Evolutionary conservation across 2,329 filamentous ascomycete species (phyloP).

Genomic region (Ophiostoma tasmaniense): DNA sequence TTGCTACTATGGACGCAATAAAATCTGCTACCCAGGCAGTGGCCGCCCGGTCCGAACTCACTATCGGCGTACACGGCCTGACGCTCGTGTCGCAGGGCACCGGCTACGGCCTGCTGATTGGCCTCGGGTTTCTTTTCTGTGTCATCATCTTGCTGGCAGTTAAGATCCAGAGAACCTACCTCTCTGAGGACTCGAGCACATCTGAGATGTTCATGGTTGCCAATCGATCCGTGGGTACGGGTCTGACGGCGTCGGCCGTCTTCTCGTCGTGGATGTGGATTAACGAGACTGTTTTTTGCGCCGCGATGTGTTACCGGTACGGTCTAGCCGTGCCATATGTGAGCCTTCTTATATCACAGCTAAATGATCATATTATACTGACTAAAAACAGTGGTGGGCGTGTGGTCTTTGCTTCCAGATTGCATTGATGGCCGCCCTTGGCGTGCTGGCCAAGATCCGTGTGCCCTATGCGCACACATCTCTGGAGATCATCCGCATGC

Average conservation of each 20-base stretch:
- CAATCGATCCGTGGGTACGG: constrained; percentile 26
- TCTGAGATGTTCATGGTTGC: constrained; percentile 38
- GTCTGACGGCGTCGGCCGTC: constrained; percentile 27
- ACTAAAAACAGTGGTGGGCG: constrained; percentile 11
- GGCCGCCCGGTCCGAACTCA: constrained; percentile 7
- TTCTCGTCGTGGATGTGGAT: constrained; percentile 35
- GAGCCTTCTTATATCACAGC: constrained; percentile 27
- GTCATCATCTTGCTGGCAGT: constrained; percentile 31
- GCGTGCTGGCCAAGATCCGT: constrained; percentile 37
- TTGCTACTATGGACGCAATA: not conserved
- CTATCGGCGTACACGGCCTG: constrained; percentile 9
- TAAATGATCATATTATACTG: constrained; percentile 30
- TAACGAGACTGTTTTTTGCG: constrained; percentile 34
- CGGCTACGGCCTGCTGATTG: constrained; percentile 29
- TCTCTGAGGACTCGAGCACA: constrained; percentile 34
- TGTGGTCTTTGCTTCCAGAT: constrained; percentile 17
- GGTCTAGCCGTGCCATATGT: constrained; percentile 23
- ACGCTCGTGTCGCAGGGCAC: constrained; percentile 16
- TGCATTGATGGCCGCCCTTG: constrained; percentile 25
- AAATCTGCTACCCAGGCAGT: not conserved
- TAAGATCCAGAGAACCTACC: constrained; percentile 36
- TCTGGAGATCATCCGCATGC: constrained; percentile 33
- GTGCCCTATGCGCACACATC: constrained; percentile 35
- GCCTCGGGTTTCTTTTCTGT: constrained; percentile 38
- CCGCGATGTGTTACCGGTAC: constrained; percentile 28